Percentiles rank a stretch among this genome's conserved stretches.
Evolutionary conservation across 2,329 filamentous ascomycete species (phyloP).

Genomic region (Neurospora sp.): DNA sequence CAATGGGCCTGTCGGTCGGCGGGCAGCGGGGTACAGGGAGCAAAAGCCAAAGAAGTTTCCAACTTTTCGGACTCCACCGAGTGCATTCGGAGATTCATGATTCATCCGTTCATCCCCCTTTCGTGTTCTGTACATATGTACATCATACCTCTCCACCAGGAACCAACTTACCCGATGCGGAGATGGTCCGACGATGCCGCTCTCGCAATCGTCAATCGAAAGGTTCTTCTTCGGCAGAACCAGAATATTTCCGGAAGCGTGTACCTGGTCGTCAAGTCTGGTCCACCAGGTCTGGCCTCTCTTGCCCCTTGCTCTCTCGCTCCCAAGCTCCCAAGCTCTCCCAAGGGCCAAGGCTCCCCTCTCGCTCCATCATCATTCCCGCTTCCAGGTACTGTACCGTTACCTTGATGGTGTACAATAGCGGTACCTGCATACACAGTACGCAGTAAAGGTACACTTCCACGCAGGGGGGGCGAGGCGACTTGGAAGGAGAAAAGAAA

Average conservation of each 20-base stretch:
- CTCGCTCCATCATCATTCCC: background rate
- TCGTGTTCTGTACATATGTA: background rate
- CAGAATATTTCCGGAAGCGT: background rate
- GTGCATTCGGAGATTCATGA: background rate
- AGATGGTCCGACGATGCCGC: background rate
- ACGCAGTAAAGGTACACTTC: background rate
- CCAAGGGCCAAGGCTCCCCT: background rate
- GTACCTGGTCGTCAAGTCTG: background rate
- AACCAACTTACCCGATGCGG: background rate
- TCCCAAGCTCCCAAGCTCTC: background rate
- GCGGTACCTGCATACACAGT: background rate
- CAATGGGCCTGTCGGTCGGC: background rate
- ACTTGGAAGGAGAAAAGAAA: background rate
- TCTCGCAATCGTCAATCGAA: background rate
- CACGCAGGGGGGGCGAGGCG: background rate
- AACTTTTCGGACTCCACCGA: background rate
- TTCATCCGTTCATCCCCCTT: no score
- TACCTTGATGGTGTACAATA: background rate
- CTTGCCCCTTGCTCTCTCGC: background rate
- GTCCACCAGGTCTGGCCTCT: background rate
- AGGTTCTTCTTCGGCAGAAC: background rate
- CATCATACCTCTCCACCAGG: background rate
- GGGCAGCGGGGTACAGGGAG: background rate
- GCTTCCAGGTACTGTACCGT: background rate
- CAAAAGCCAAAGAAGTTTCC: background rate